Conservation (phyloP, 768 basidiomycete genomes). For the Mycena olivaceomarginata region DNA sequence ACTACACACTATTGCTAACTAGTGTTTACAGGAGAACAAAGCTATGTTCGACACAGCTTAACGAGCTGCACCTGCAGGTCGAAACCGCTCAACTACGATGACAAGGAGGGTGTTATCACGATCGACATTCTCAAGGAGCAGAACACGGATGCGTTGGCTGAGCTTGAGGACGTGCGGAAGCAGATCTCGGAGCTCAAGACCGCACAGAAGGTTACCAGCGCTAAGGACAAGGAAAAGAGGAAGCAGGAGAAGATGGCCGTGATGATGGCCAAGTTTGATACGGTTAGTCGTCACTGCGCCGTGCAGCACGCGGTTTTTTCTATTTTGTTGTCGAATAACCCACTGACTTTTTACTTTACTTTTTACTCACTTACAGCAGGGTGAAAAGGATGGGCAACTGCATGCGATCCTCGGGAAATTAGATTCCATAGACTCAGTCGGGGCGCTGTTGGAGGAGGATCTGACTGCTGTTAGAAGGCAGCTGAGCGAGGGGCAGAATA, state of each 20-base stretch:
- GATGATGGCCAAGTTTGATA: constrained; percentile 99
- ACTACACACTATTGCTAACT: constrained; percentile 23
- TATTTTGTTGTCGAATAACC: constrained; percentile 2
- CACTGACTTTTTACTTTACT: constrained; percentile 32
- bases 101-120: constrained; percentile 95
- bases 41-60: constrained; percentile 93
- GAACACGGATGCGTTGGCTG: constrained; percentile 88
- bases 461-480: constrained; percentile 90
- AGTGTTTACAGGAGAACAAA: constrained; percentile 87
- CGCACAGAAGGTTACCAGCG: constrained; percentile 88
- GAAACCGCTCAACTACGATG: constrained; percentile 96
- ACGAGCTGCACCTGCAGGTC: constrained; percentile 93
- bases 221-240: constrained; percentile 98
- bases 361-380: constrained; percentile 79
- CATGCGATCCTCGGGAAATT: constrained; percentile 90
- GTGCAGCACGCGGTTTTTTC: constrained; percentile 19
- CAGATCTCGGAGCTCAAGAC: constrained; percentile 86
- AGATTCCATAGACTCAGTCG: constrained; percentile 85
- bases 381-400: constrained; percentile 96
- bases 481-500: constrained; percentile 90
- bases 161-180: constrained; percentile 93
- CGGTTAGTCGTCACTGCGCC: constrained; percentile 71
- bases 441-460: constrained; percentile 83
- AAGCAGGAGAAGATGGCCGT: constrained; percentile 99
- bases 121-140: constrained; percentile 97